A percentile compares a stretch with the other conserved stretches of the same genome.
Conservation (phyloP, 495 filamentous ascomycete species). For the Hypoxylon fragiforme region DNA sequence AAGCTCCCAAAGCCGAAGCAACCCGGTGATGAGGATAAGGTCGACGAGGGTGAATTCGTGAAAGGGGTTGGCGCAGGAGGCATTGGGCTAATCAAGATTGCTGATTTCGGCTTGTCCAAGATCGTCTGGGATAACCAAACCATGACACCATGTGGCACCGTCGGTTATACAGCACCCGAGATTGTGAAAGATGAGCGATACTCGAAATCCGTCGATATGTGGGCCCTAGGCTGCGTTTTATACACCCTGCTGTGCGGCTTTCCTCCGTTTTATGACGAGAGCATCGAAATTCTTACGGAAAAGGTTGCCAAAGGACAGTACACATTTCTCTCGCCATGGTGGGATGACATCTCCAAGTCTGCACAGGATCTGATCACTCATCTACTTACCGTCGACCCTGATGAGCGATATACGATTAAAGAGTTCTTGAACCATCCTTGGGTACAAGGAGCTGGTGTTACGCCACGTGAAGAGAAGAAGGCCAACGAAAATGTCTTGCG, state of each 20-base stretch:
- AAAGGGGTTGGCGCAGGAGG: slow-evolving; percentile 83
- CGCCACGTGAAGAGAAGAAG: slow-evolving; percentile 66
- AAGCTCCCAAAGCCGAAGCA: slow-evolving; percentile 75
- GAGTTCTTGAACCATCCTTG: slow-evolving; percentile 92
- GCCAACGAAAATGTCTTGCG: slow-evolving; percentile 48
- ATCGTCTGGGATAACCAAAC: slow-evolving; percentile 98
- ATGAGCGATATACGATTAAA: slow-evolving; percentile 84
- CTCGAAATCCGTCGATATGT: slow-evolving; percentile 99
- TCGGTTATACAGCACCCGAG: slow-evolving; percentile 98
- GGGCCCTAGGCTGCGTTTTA: slow-evolving; percentile 94
- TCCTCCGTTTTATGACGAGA: slow-evolving; percentile 98
- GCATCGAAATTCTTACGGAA: slow-evolving; percentile 94
- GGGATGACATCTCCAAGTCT: slow-evolving; percentile 96
- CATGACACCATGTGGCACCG: slow-evolving; percentile 98
- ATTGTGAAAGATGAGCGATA: slow-evolving; percentile 99
- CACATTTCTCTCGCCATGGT: slow-evolving; percentile 98
- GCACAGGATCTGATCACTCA: slow-evolving; percentile 94
- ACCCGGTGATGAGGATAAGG: slow-evolving; percentile 94
- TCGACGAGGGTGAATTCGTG: slow-evolving; percentile 93
- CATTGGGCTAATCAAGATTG: slow-evolving; percentile 94
- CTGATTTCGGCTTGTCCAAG: slow-evolving; percentile 96
- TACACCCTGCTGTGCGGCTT: slow-evolving; percentile 97
- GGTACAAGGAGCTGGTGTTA: slow-evolving; percentile 66
- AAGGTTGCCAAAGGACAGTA: slow-evolving; percentile 97
- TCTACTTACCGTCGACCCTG: slow-evolving; percentile 88